Evolutionary conservation across 371 early-diverging fungal genomes (phyloP), one percentile per base, ranked within the genome.

Genomic region (Phascolomyces articulosus): DNA sequence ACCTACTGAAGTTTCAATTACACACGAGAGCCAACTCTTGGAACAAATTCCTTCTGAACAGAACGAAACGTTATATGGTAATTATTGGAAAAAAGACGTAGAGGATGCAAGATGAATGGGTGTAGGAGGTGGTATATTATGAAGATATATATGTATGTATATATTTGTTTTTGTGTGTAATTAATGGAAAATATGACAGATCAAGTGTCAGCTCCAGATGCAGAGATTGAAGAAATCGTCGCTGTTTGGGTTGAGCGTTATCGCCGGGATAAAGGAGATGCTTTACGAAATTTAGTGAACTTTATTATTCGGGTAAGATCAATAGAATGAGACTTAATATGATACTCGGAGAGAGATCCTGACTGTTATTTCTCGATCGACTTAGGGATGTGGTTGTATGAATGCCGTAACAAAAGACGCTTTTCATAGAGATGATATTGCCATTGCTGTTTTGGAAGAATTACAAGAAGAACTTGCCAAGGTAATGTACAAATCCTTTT

Each of bases 301-400:
- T 85, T 90, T 65, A 60, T 89, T 29, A 82, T 90, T 62, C 74
- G 86, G 60, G 90, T 89, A 74, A 49, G 70, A 4, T 2, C 7
- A 2, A 34, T 9, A 34, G 6, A 34, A 34, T 34, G 34, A 34
- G 6, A 34, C 9, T 34, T 9, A 34, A 9, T 34, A 9, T 34
- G 11, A 34, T 34, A 11, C 6, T 0, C 34, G 6, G 34, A 9
- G 11, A 34, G 40, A 27, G 23, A 34, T 26, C 10, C 23, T 24
- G 4, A 20, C 26, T 1, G 27, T 54, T 0, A 20, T 9, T 47
- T 18, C 38, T 41, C 34, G n/a, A n/a, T n/a, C n/a, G n/a, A n/a
- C n/a, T 18, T 71, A 82, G 80, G 72, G 77, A 59, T 72, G 77
- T 59, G 83, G 83, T 8, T 80, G 80, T 44, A 69, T 65, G 28